Evolutionary conservation across 169 alveolate genomes (phyloP), one percentile per base, ranked within the genome.

Genomic region (Cardiosporidium cionae): DNA sequence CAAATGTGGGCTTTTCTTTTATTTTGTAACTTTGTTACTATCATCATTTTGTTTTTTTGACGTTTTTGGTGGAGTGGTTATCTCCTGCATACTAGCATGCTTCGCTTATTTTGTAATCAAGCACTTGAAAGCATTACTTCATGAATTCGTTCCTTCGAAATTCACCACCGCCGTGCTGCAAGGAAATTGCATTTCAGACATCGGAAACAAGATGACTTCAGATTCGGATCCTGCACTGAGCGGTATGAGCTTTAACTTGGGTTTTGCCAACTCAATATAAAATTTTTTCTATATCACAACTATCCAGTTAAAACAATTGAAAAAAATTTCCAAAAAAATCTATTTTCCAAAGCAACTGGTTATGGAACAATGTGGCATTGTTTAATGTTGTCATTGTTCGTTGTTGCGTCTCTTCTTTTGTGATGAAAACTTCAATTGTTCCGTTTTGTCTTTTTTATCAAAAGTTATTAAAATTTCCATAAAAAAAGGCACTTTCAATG

Each of bases 11-110:
- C 44, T 34, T 16, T 22, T 75, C 32, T 54, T 65, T 22, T 75
- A 75, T 34, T 35, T 75, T 16, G 7, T 68, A 2, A 35, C 82
- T 16, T 32, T 76, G 7, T 25, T 44, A 27, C 52, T 75, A 31
- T 71, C 76, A 3, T 52, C 58, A 27, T 58, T 75, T 27, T 35
- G 71, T 7, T 9, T 67, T 35, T 75, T 67, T 31, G 28, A 52
- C 1, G 2, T 44, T 29, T 16, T 32, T 22, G 36, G 68, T 7
- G 75, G 73, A 4, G 28, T 23, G 29, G 6, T 67, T 22, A 0
- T 75, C 6, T 35, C 53, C 7, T 29, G 6, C 33, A 31, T 9
- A 1, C 37, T 53, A 16, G 23, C 33, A 16, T 27, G 22, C 2
- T 34, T 76, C 22, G 28, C 29, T 23, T 9, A 34, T 33, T 7